Evolutionary conservation across 345 rosid genomes (phyloP), one percentile per base, ranked within the genome.

Genomic region (Durio zibethinus): DNA sequence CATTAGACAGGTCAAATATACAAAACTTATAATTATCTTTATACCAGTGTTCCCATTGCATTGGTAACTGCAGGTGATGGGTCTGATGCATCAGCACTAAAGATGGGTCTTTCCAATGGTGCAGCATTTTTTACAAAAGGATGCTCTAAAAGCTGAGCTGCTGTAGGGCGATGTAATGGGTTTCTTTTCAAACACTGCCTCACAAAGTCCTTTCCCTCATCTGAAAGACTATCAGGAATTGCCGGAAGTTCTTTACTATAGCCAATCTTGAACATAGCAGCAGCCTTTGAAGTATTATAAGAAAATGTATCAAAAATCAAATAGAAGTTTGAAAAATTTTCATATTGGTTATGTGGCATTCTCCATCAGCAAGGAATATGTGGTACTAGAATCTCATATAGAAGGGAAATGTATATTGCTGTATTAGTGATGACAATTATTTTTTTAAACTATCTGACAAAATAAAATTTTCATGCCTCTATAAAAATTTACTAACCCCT

Each of bases 261-360:
- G 75, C 97, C 97, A 66, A 91, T 91, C 87, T 91, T 91, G 81
- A 91, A 91, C 92, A 91, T 85, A 56, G 97, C 97, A 80, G 92
- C 87, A 78, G 84, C 92, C 92, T 89, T 67, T 36, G 54, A 18
- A 72, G 52, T 64, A 62, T 31, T 10, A 50, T 62, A 60, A 1
- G 63, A 52, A 73, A 25, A 25, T 36, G 4, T 40, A 38, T 14
- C 9, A 50, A 31, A 56, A 70, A 42, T n/a, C 31, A 21, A 69
- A 20, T 5, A 25, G 25, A 67, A 23, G n/a, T 50, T 38, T 23
- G 31, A 81, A 62, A 45, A 42, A 72, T 18, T 35, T 15, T 72
- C 53, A 52, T 5, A 5, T 73, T 60, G 27, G 66, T 21, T 66
- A 76, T 2, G 20, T 27, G 66, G 68, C 71, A 61, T 61, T 10